These are phyloP conservation scores for Mucor velutinosus DNA, from an alignment of 371 early-diverging fungal genomes.

Conservation along the genomic window DNA sequence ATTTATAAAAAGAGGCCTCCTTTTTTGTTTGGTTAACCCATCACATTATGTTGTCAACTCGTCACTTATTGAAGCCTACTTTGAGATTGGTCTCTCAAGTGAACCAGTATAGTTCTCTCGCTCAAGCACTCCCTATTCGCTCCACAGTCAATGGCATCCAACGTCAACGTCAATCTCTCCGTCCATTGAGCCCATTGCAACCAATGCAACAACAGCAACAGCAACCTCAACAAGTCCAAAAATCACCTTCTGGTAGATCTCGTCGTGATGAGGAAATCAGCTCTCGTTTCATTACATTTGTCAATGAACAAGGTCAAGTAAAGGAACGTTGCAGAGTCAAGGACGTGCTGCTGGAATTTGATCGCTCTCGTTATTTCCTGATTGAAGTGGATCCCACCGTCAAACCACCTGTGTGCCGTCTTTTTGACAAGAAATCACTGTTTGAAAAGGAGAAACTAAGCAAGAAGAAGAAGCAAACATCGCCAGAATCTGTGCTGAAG, in stretches of 20 bases:
- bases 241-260: slow-evolving; percentile 25
- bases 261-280: slow-evolving; percentile 64
- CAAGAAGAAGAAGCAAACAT: slow-evolving; percentile 49
- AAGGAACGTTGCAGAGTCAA: slow-evolving; percentile 37
- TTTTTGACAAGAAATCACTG: slow-evolving; percentile 56
- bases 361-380: slow-evolving; percentile 52
- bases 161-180: slow-evolving; percentile 8
- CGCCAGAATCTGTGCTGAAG: slow-evolving; percentile 48
- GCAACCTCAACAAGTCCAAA: slow-evolving; percentile 2
- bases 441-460: slow-evolving; percentile 56
- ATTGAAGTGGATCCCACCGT: slow-evolving; percentile 55
- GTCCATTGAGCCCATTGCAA: slow-evolving; percentile 8
- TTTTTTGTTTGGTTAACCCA: neutral
- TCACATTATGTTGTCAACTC: slow-evolving; percentile 1
- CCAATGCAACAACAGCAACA: slow-evolving; percentile 6
- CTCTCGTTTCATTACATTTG: slow-evolving; percentile 49
- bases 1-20: neutral
- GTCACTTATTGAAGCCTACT: neutral
- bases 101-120: slow-evolving; percentile 10
- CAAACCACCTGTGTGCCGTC: slow-evolving; percentile 57
- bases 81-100: neutral
- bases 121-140: slow-evolving; percentile 18
- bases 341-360: slow-evolving; percentile 38
- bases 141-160: neutral
- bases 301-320: slow-evolving; percentile 46